Evolutionary conservation across 805 yeast species (phyloP).

Genomic region (Zygosaccharomyces pseudorouxii): DNA sequence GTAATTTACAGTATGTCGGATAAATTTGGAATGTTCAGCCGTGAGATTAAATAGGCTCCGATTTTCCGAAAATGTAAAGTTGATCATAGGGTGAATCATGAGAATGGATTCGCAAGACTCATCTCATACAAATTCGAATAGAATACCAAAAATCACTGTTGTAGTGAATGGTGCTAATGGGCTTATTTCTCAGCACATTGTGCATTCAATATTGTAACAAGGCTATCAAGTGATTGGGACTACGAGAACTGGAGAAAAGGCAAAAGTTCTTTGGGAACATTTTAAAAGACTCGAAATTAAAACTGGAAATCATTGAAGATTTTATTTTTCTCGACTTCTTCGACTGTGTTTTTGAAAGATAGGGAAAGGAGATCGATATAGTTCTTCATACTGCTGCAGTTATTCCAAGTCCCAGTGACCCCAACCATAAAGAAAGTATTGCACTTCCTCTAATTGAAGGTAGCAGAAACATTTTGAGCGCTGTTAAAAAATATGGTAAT

Average conservation of each 20-base stretch:
- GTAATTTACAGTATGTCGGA: too few relatives aligned
- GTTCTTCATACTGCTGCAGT: conserved; percentile 52
- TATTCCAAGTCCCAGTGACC: conserved; percentile 27
- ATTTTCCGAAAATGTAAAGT: too few relatives aligned
- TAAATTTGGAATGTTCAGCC: too few relatives aligned
- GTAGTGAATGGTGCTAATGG: conserved; percentile 53
- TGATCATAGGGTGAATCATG: too few relatives aligned
- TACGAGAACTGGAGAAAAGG: conserved; percentile 44
- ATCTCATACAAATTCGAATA: too few relatives aligned
- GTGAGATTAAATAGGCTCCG: too few relatives aligned
- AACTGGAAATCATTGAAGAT: conserved; percentile 36
- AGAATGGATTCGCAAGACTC: too few relatives aligned
- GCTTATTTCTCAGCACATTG: conserved; percentile 47
- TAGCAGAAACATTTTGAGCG: not conserved
- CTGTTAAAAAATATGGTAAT: conserved; percentile 33
- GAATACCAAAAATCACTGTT: conserved; percentile 25
- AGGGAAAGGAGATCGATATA: conserved; percentile 38
- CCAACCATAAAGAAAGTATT: conserved; percentile 45
- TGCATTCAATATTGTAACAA: conserved; percentile 37
- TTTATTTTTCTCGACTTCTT: conserved; percentile 40
- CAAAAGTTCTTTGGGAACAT: conserved; percentile 35
- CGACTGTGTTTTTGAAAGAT: conserved; percentile 39
- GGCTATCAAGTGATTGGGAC: conserved; percentile 47
- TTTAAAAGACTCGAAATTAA: conserved; percentile 29
- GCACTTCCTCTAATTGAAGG: conserved; percentile 37